Base-by-base conservation (phyloP, 495 filamentous ascomycete genomes). In the Penicillium lagena region DNA sequence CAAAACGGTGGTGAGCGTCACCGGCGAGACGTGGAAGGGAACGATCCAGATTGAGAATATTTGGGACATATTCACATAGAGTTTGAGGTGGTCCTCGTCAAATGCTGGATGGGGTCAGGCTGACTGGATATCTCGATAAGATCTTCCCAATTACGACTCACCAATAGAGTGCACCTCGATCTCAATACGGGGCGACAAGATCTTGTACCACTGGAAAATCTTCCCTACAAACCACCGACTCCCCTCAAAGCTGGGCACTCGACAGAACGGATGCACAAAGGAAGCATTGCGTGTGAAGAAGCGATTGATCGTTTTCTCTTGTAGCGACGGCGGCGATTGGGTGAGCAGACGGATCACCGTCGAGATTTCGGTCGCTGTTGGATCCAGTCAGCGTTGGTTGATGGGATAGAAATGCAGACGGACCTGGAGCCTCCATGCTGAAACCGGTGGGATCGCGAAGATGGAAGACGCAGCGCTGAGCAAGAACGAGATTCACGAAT, bases 121-220 rank as follows among this genome's bases (percentile, higher is more conserved):
- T 8, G 8, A 27, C 2, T 1, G 12, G 9, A 42, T 17, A 4
- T 29, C 9, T 30, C 22, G 33, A 1, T 49, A 9, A n/a, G 45
- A 6, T 22, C 22, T 22, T 22, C 2, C 2, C 15, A 12, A 6
- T 2, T 11, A 14, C 7, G 9, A 59, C 72, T 43, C 63, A 88
- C 86, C 82, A 15, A 83, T 63, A 11, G 83, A 87, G 46, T 86
- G 71, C 9, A 95, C 67, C 1, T 76, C 58, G n/a, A 90, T 51
- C 15, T 80, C 67, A 37, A 90, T 87, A n/a, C 70, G 66, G 1
- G 89, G 89, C 31, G 78, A 85, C 57, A 94, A 70, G 51, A 91
- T 82, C 57, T 88, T 88, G 63, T 94, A 93, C 86, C 88, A 95
- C 47, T 83, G 85, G 51, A 83, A 91, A 32, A 95, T 83, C 45